Evolutionary conservation across 2,329 filamentous ascomycete genomes (phyloP), one percentile per base, ranked within the genome.

Genomic region (Aspergillus ochraceus): DNA sequence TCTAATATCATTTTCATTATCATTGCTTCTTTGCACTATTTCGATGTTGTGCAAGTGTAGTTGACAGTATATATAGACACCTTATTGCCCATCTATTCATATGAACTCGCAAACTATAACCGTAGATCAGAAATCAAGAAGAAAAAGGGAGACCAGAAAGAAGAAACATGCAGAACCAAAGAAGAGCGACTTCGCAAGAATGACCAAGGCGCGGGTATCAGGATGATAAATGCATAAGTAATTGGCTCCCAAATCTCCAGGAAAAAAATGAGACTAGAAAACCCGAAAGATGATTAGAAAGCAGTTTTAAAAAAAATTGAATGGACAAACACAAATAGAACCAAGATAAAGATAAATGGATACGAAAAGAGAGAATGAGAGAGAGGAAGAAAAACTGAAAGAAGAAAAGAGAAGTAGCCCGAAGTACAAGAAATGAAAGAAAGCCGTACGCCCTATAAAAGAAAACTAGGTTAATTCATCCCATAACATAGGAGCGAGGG

Each of bases 401-500:
- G 17, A 4, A 46, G 17, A 46, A 17, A 46, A 46, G 10, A 46
- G 17, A 46, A 20, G 42, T 19, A 46, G n/a, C 17, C 17, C 42
- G 42, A 46, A 46, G 20, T 9, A 20, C 17, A 46, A n/a, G 10
- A 46, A 24, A 24, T 24, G 24, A 24, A 20, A 47, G n/a, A 22
- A 46, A 46, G 20, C 20, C 46, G 1, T 42, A 42, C 36, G 17
- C 36, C 36, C 36, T 42, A 42, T 42, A 49, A 30, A 17, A 36
- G 14, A 32, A n/a, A 29, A 22, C 53, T 64, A 70, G 14, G 60
- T 39, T 36, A 77, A 56, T 45, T 77, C 76, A 66, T 78, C 76
- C 76, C 76, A 78, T 39, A 74, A 61, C 66, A 78, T 70, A 22
- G 76, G 76, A 17, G 76, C 72, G 42, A 79, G 67, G 0, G 76